Base-by-base conservation (phyloP, 768 basidiomycete genomes). In the Dacryopinax primogenitus region DNA sequence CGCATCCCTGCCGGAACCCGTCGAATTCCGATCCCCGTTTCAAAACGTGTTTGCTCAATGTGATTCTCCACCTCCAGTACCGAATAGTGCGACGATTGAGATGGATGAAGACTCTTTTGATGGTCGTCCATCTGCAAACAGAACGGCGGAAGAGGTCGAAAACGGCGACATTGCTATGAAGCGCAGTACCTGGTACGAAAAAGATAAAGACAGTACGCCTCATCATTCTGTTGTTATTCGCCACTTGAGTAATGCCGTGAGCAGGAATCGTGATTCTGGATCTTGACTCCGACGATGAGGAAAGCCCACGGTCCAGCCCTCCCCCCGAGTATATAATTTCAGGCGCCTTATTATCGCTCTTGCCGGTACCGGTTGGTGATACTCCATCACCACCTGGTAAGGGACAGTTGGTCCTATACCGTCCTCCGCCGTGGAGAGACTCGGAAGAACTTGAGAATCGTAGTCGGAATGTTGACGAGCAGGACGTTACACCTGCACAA, bases 241-340 rank as follows among this genome's bases (percentile, higher is more conserved):
- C 58, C 32, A 63, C 30, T 33, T 23, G 33, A 30, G 45, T 65
- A 41, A 64, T 65, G 66, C 35, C 58, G 68, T 47, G 64, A n/a
- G 64, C 71, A 86, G 86, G 85, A 39, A 85, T 87, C 67, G 78
- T 87, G 32, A 78, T 87, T 34, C 85, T 84, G 23, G 80, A 83
- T 69, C 75, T 86, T 47, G 76, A 76, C 13, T 83, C 79, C 23
- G 77, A 78, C n/a, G 74, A 77, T 64, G 78, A 80, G 21, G 33
- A 37, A 18, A 67, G 64, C 1, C 51, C 51, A 15, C 51, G 21
- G 30, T 13, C 51, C 13, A 58, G 51, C 30, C 51, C 51, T 11
- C 51, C 51, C 32, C 11, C 26, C 9, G 51, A 58, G 15, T 58
- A 9, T 18, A 58, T 13, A 58, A 58, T 58, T 13, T 58, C 51